Evolutionary conservation across 345 rosid genomes (phyloP).

Genomic region (Citrus sinensis): DVS_A1.0 CM039164.1:23661001-23661500

Average conservation of each 20-base stretch:
- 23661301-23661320: conserved; percentile 6
- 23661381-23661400: neutral
- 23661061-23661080: neutral
- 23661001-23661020: neutral
- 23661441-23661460: neutral
- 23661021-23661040: neutral
- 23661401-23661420: neutral
- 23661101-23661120: neutral
- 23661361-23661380: neutral
- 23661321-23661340: neutral
- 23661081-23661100: neutral
- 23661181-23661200: too few relatives aligned
- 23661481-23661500: neutral
- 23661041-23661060: neutral
- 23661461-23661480: neutral
- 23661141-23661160: neutral
- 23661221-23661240: neutral
- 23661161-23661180: too few relatives aligned
- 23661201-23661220: neutral
- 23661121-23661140: neutral
- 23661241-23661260: neutral
- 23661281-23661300: neutral
- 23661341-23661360: neutral
- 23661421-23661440: neutral
- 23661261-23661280: neutral